Evolutionary conservation across 2,329 filamentous ascomycete species (phyloP).

Genomic region (Pseudopyricularia javanii): DNA sequence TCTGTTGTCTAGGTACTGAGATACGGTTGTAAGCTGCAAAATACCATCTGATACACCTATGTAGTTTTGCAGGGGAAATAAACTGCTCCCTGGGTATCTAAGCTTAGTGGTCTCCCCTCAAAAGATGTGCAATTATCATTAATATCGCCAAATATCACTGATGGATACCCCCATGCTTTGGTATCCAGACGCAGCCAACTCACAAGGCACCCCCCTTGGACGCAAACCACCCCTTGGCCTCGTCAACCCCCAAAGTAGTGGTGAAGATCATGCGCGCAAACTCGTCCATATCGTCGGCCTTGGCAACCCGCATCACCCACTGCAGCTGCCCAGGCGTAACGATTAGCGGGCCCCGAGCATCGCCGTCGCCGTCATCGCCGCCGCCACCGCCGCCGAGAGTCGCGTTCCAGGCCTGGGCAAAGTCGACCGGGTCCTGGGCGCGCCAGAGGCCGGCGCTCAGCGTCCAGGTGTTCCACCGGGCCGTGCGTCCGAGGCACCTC

Average conservation of each 20-base stretch:
- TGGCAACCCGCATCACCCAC: conserved; percentile 5
- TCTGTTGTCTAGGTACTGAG: too few relatives aligned
- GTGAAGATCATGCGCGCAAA: conserved; percentile 12
- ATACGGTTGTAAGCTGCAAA: too few relatives aligned
- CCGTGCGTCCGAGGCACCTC: conserved; percentile 16
- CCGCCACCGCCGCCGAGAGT: conserved; percentile 6
- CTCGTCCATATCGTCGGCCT: conserved; percentile 9
- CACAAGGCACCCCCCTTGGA: not conserved
- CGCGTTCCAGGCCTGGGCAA: conserved; percentile 23
- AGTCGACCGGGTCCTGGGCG: conserved; percentile 20
- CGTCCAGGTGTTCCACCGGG: conserved; percentile 23
- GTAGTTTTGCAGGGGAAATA: too few relatives aligned
- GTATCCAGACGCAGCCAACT: not conserved
- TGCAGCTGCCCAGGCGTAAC: conserved; percentile 13
- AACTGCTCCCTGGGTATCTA: too few relatives aligned
- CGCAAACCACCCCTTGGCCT: conserved; percentile 9
- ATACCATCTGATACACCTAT: too few relatives aligned
- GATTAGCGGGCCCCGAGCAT: conserved; percentile 17
- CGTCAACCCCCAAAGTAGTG: conserved; percentile 10
- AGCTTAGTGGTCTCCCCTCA: too few relatives aligned
- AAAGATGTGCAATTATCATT: too few relatives aligned
- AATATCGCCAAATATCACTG: too few relatives aligned
- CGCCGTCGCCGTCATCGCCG: not conserved
- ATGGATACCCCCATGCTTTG: too few relatives aligned
- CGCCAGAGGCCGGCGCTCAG: conserved; percentile 24